phyloP scores from a whole-genome alignment of 2,329 filamentous ascomycete genomes.

The Pseudogymnoascus sp. region DNA sequence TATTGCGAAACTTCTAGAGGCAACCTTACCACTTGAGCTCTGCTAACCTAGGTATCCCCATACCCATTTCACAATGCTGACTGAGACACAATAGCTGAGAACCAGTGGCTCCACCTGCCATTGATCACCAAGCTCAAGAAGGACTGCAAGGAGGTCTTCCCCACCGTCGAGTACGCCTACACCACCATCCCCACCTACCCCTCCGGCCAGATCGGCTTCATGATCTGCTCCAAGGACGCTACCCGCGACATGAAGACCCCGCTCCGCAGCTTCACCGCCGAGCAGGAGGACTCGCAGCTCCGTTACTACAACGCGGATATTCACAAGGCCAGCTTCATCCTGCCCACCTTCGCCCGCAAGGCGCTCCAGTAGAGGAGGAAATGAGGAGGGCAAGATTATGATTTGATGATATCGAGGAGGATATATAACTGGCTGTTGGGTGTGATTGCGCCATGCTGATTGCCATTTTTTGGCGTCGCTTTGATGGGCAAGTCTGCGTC shows the following conservation, averaged over 20 bases:
- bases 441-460: not conserved
- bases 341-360: slow-evolving; percentile 90
- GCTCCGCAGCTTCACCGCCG: slow-evolving; percentile 68
- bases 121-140: slow-evolving; percentile 95
- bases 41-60: not conserved
- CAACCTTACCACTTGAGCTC: slow-evolving; percentile 7
- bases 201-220: slow-evolving; percentile 98
- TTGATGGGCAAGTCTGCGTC: not conserved
- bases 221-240: slow-evolving; percentile 97
- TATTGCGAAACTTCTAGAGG: slow-evolving; percentile 5
- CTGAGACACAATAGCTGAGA: slow-evolving; percentile 63
- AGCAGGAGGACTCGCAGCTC: slow-evolving; percentile 91
- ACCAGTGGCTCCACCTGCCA: slow-evolving; percentile 96
- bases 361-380: slow-evolving; percentile 46
- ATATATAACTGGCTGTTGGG: not conserved
- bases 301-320: slow-evolving; percentile 97
- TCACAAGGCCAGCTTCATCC: slow-evolving; percentile 86
- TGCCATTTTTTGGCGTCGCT: not conserved
- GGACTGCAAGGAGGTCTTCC: slow-evolving; percentile 94
- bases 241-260: slow-evolving; percentile 78
- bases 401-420: slow-evolving; percentile 3
- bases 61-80: not conserved
- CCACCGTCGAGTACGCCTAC: slow-evolving; percentile 95
- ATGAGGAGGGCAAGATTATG: not conserved
- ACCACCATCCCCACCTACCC: slow-evolving; percentile 99